Evolutionary conservation across 108 stramenopile genomes (phyloP).

Genomic region (Nitzschia inconspicua): DNA sequence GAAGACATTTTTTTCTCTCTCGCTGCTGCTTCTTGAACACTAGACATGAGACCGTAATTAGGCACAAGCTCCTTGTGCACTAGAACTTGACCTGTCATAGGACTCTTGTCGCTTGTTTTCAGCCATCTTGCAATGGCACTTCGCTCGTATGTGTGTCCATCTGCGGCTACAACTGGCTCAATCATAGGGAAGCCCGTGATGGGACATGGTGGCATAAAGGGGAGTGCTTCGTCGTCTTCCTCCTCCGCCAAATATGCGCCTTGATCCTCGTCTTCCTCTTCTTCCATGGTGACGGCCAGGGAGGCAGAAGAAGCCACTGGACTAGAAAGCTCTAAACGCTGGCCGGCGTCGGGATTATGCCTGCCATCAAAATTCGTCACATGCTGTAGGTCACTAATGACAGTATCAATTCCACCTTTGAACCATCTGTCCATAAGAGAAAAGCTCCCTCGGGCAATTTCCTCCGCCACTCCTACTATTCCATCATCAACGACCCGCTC

Average conservation of each 20-base stretch:
- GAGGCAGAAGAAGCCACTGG: constrained; percentile 21
- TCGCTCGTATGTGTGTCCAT: constrained; percentile 90
- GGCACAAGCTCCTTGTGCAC: constrained; percentile 74
- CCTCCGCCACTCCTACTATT: constrained; percentile 50
- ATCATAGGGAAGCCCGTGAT: constrained; percentile 88
- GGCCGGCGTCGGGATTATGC: constrained; percentile 27
- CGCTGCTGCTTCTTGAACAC: constrained; percentile 39
- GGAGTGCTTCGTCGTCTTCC: constrained; percentile 36
- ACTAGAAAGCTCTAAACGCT: constrained; percentile 13
- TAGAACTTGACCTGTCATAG: constrained; percentile 71
- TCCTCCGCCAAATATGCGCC: constrained; percentile 2
- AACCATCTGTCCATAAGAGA: constrained; percentile 66
- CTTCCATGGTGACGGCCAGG: constrained; percentile 10
- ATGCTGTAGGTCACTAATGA: constrained; percentile 58
- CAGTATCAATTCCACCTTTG: constrained; percentile 56
- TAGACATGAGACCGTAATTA: constrained; percentile 76
- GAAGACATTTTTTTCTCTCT: constrained; percentile 2
- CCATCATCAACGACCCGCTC: constrained; percentile 69
- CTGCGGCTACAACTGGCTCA: constrained; percentile 86
- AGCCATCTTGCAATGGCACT: constrained; percentile 87
- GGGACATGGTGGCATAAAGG: constrained; percentile 88
- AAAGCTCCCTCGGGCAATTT: constrained; percentile 37
- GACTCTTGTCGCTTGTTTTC: constrained; percentile 68
- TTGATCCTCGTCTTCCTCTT: not conserved
- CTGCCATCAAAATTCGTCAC: constrained; percentile 82